Evolutionary conservation across 179 eudicot genomes (phyloP).

Genomic region (Corrigiola litoralis): DNA sequence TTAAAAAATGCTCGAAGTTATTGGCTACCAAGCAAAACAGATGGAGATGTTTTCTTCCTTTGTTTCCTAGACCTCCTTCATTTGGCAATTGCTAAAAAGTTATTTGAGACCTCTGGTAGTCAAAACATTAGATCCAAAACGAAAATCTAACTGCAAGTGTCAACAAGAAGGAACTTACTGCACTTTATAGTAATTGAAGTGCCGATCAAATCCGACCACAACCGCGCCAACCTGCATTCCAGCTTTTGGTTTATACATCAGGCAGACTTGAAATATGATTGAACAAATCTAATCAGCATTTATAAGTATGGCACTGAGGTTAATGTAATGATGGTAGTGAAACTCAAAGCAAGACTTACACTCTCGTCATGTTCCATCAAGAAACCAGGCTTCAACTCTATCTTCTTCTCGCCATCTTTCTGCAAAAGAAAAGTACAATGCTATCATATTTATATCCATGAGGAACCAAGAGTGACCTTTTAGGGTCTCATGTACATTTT

Average conservation of each 20-base stretch:
- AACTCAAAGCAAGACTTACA: slow-evolving; percentile 31
- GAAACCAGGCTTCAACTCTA: slow-evolving; percentile 78
- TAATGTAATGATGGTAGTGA: background rate
- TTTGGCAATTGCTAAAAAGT: background rate
- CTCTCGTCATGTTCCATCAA: slow-evolving; percentile 73
- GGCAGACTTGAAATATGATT: background rate
- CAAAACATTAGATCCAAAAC: background rate
- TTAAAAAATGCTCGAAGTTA: no score
- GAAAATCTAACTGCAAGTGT: background rate
- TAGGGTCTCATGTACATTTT: no score
- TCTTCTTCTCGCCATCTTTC: slow-evolving; percentile 84
- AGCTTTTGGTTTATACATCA: slow-evolving; percentile 1
- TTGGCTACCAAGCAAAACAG: background rate
- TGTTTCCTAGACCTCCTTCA: background rate
- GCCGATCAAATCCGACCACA: slow-evolving; percentile 97
- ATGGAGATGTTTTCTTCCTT: background rate
- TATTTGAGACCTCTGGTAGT: background rate
- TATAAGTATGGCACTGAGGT: background rate
- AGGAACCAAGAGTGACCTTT: no score
- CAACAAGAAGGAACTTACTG: slow-evolving; percentile 55
- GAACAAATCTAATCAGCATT: background rate
- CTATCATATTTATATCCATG: background rate
- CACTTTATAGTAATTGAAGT: slow-evolving; percentile 88
- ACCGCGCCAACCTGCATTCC: slow-evolving; percentile 87
- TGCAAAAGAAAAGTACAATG: slow-evolving; percentile 26